Evolutionary conservation across 345 rosid species (phyloP).

Genomic region (Eutrema yunnanense): DNA sequence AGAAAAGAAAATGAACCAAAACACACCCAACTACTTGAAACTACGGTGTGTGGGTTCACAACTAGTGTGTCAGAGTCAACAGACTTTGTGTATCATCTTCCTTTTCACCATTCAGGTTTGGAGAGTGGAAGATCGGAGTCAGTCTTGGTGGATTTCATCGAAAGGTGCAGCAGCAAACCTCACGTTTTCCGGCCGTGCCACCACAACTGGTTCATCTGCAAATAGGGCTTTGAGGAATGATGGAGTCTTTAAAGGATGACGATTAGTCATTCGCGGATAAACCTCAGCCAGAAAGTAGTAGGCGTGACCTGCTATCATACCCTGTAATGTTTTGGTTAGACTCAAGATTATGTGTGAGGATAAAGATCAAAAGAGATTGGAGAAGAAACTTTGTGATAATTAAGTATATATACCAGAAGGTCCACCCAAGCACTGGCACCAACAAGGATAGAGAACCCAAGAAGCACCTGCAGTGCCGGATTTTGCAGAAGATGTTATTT

Average conservation of each 20-base stretch:
- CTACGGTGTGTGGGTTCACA: not conserved
- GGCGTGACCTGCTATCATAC: slow-evolving; percentile 97
- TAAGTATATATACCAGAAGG: slow-evolving; percentile 54
- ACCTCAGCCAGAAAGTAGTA: slow-evolving; percentile 97
- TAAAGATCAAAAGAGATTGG: not conserved
- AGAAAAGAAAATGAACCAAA: not conserved
- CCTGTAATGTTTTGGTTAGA: slow-evolving; percentile 42
- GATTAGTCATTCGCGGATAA: slow-evolving; percentile 88
- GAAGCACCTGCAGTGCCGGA: slow-evolving; percentile 56
- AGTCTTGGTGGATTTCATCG: slow-evolving; percentile 63
- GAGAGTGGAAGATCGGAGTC: slow-evolving; percentile 5
- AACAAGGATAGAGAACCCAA: slow-evolving; percentile 94
- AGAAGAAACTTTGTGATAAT: not conserved
- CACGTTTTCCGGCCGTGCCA: slow-evolving; percentile 65
- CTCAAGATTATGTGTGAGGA: not conserved
- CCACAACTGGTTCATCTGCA: slow-evolving; percentile 81
- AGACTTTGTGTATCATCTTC: slow-evolving; percentile 3
- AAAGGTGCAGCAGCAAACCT: slow-evolving; percentile 82
- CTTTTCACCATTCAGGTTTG: not conserved
- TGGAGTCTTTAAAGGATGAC: slow-evolving; percentile 81
- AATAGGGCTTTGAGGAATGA: slow-evolving; percentile 71
- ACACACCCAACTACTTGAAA: slow-evolving; percentile 16
- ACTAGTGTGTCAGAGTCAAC: not conserved
- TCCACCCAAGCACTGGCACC: slow-evolving; percentile 99
- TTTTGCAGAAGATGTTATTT: not conserved